Percentiles rank a stretch among this genome's conserved stretches.
Conservation (phyloP, 768 basidiomycete species). For the Steccherinum ochraceum region DNA sequence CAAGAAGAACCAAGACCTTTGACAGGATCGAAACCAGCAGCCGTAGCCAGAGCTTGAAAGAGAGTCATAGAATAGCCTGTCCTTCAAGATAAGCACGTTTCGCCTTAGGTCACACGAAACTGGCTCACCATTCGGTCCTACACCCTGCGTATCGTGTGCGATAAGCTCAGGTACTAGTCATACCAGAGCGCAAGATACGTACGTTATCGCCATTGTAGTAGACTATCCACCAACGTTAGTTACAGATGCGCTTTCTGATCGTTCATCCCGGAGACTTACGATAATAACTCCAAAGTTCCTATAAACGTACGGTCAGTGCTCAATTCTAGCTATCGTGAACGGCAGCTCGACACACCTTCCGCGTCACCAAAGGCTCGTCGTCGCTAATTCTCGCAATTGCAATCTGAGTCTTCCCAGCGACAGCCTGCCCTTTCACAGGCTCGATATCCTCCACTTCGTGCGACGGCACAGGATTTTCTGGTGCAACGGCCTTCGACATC, state of each 20-base stretch:
- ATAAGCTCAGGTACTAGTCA: not conserved
- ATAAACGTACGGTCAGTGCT: not conserved
- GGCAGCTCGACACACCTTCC: slow-evolving; percentile 24
- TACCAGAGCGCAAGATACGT: slow-evolving; percentile 11
- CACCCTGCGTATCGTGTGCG: slow-evolving; percentile 38
- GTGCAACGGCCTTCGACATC: slow-evolving; percentile 4
- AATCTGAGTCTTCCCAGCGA: slow-evolving; percentile 1
- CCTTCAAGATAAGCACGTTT: not conserved
- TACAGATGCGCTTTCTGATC: not conserved
- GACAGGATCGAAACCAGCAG: slow-evolving; percentile 70
- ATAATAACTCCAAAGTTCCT: slow-evolving; percentile 79
- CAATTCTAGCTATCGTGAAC: not conserved
- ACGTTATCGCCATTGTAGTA: slow-evolving; percentile 83
- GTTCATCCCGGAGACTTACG: slow-evolving; percentile 32
- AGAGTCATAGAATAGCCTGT: slow-evolving; percentile 58
- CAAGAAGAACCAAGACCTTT: slow-evolving; percentile 70
- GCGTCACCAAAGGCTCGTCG: slow-evolving; percentile 65
- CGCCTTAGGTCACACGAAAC: not conserved
- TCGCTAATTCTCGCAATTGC: slow-evolving; percentile 3
- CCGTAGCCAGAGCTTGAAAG: slow-evolving; percentile 66
- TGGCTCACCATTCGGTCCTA: slow-evolving; percentile 46
- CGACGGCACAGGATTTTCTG: slow-evolving; percentile 4
- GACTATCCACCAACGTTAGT: slow-evolving; percentile 34
- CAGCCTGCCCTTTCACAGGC: not conserved
- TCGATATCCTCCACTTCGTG: slow-evolving; percentile 1